Percentiles rank a stretch among this genome's conserved stretches.
Evolutionary conservation across 345 rosid genomes (phyloP).

Genomic region (Hypericum perforatum): DNA sequence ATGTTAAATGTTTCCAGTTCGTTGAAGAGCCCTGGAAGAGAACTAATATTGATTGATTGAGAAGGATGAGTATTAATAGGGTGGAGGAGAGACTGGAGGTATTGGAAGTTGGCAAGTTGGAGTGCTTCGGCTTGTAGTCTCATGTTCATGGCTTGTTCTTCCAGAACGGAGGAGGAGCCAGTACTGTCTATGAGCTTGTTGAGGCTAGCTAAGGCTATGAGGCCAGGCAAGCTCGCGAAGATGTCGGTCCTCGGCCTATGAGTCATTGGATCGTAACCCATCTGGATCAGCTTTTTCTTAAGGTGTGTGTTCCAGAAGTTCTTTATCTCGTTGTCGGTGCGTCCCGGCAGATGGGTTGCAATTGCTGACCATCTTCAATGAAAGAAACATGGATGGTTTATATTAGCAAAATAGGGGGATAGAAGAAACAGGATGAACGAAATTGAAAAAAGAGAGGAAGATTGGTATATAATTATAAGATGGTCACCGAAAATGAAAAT

Average conservation of each 20-base stretch:
- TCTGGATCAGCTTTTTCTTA: conserved; percentile 22
- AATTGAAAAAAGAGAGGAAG: background rate
- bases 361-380: conserved; percentile 22
- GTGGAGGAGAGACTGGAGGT: conserved; percentile 43
- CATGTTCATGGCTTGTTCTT: conserved; percentile 28
- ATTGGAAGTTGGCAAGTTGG: conserved; percentile 38
- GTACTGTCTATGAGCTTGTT: conserved; percentile 36
- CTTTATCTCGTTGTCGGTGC: conserved; percentile 24
- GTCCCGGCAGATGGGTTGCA: conserved; percentile 16
- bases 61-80: conserved; percentile 16
- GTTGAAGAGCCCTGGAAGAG: background rate
- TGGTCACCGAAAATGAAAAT: too few species aligned
- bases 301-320: conserved; percentile 26
- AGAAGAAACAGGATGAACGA: background rate
- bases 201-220: conserved; percentile 48
- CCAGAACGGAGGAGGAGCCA: conserved; percentile 23
- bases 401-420: background rate
- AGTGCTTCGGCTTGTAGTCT: conserved; percentile 40
- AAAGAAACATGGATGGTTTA: too few species aligned
- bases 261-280: conserved; percentile 27
- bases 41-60: conserved; percentile 10
- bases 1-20: conserved; percentile 33
- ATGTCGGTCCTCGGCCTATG: conserved; percentile 22
- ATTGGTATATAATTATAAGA: background rate
- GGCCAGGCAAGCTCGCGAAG: conserved; percentile 45